Conservation (phyloP, 2,329 filamentous ascomycete genomes). For the Seiridium cupressi region DNA sequence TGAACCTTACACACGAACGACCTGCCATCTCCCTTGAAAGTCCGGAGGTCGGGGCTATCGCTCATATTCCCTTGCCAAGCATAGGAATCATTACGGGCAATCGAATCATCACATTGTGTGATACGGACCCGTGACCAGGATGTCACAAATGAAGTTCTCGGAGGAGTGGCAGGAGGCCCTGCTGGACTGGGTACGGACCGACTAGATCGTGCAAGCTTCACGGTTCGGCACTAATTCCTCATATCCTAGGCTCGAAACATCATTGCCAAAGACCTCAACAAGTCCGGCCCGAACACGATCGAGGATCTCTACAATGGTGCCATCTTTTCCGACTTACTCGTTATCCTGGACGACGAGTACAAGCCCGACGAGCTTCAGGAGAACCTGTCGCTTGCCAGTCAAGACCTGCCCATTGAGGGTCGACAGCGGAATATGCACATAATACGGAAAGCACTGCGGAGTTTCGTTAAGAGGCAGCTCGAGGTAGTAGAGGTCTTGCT, state of each 20-base stretch:
- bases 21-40: background rate
- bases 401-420: slow-evolving; percentile 44
- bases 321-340: slow-evolving; percentile 53
- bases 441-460: slow-evolving; percentile 52
- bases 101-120: background rate
- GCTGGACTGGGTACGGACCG: slow-evolving; percentile 10
- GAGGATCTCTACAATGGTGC: slow-evolving; percentile 53
- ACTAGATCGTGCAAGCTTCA: slow-evolving; percentile 17
- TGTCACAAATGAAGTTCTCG: slow-evolving; percentile 9
- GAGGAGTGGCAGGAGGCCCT: slow-evolving; percentile 12
- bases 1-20: too few relatives aligned
- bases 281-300: slow-evolving; percentile 41
- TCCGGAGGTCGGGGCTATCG: background rate
- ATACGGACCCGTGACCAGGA: background rate
- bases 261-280: slow-evolving; percentile 19
- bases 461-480: slow-evolving; percentile 54
- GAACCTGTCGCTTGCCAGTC: slow-evolving; percentile 31
- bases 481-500: slow-evolving; percentile 51
- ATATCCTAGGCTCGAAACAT: slow-evolving; percentile 24
- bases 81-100: background rate
- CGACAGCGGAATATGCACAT: slow-evolving; percentile 47
- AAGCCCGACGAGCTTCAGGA: slow-evolving; percentile 52
- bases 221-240: background rate
- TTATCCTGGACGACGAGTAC: slow-evolving; percentile 57
- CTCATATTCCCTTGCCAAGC: background rate